Base-by-base conservation (phyloP, 1,284 basidiomycete genomes). In the Trametes versicolor region DNA sequence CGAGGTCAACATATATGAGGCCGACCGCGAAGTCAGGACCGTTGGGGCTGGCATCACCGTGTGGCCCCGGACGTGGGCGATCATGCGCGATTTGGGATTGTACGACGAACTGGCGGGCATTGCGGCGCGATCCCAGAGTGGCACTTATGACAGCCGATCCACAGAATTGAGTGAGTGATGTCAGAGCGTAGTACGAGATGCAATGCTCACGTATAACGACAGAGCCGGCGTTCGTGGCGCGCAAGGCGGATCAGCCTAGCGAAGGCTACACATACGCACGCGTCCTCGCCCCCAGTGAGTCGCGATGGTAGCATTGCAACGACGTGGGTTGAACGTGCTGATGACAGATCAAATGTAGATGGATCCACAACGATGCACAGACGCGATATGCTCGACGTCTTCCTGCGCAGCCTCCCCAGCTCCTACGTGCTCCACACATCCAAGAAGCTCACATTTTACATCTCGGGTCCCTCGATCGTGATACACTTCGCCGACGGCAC, bases 51-150 rank as follows among this genome's bases (percentile, higher is more conserved):
- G 76, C 1, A 77, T 80, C 32, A 73, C 75, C 0, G 73, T 80
- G 8, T 80, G 78, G 79, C 78, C 78, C 43, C 74, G 78, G 21
- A 79, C 79, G 1, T 79, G 79, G 77, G 71, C 74, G 25, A 72
- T 78, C 15, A 65, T 80, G 62, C 72, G 78, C 59, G 66, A 73
- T 15, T 70, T 80, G 0, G 78, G 77, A 0, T 63, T 81, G 19
- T 72, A 77, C 49, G 71, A 71, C 19, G 75, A 76, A 19, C 64
- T 80, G 4, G 58, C 58, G 45, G 13, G 71, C 62, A 64, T 72
- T 70, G 58, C 74, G 45, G 49, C 71, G 70, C 57, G 60, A 36
- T 65, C 39, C 3, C 51, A 65, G 13, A 19, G 10, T 12, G 21
- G 13, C 15, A 3, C 2, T 2, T 4, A 7, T n/a, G 19, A 19